Evolutionary conservation across 1,284 basidiomycete species (phyloP), one percentile per base, ranked within the genome.

Genomic region (Irpex sp.): DNA sequence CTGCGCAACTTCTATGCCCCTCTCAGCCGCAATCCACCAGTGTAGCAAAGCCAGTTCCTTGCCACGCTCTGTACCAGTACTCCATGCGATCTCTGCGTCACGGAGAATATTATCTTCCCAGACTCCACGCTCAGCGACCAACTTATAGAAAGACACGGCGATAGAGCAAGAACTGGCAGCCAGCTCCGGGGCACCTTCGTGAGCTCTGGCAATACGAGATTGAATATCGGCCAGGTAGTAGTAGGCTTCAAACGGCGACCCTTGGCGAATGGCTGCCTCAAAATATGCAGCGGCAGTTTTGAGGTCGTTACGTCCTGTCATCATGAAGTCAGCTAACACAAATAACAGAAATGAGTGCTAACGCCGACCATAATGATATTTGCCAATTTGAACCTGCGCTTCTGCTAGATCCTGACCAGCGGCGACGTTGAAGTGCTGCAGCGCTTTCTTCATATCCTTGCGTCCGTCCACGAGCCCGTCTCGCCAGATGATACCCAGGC

Each of bases 11-110:
- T 99, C 97, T 59, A 86, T 90, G 0, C 97, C 97, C 67, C 93
- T 81, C 78, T 99, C 97, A 4, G 94, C 94, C 39, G 95, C 91
- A 60, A 97, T 84, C 90, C 93, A 95, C 93, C 95, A 98, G 57
- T 91, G 88, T n/a, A 97, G 77, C 77, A 97, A 85, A 1, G 92
- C 92, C 61, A 83, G 79, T 68, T 92, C 88, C 69, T 83, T 86
- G 31, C 84, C 85, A 59, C 84, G 78, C 61, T 88, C 83, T 6
- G 90, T 89, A 1, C 86, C 90, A 4, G 84, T 79, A 69, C 83
- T 82, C 92, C 95, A 95, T 7, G 87, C 85, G 60, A 82, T 78
- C 72, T 97, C 94, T 0, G 93, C 95, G 26, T 95, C 92, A 54
- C 84, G 80, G 31, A 95, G 77, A n/a, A 93, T 84, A 70, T 95